Evolutionary conservation across 768 basidiomycete species (phyloP), one percentile per base, ranked within the genome.

Genomic region (Chlorophyllum brunneum): DNA sequence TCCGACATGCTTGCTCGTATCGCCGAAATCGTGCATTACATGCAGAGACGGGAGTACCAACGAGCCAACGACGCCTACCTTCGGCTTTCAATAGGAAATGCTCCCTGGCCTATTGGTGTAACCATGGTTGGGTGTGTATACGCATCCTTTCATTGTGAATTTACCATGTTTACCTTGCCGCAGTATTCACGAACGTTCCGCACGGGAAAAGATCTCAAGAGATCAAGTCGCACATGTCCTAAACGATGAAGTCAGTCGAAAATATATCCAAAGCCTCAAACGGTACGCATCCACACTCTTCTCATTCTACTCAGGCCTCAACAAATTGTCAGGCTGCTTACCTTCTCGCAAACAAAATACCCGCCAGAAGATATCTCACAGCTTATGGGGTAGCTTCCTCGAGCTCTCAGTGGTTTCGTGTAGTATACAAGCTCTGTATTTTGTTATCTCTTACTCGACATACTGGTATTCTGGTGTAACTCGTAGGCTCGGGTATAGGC

Each of bases 61-160:
- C 81, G 77, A 49, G 95, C 97, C 2, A 99, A 98, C 61, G 97
- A 99, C 65, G 87, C 95, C 0, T 99, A 99, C 66, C 82, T 99
- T 20, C 88, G 97, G 5, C 74, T 99, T 33, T 94, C 92, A 4
- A 99, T 99, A 57, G 97, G 97, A 29, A 99, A 97, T 61, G 95
- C 97, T 0, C 95, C 97, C 2, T 99, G 97, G 97, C 97, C 97
- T 1, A 99, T 99, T 62, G 97, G 97, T 37, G 97, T 99, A 7
- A 99, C 97, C 55, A 95, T 95, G 89, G 97, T 98, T 72, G 95
- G 93, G 92, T 93, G 69, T 33, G 85, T 75, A 8, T 24, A 36
- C 37, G 16, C n/a, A 15, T 16, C 37, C 23, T 42, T 15, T 34
- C 33, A 24, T 37, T 1, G 23, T n/a, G 18, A 54, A 26, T 5